Conservation (phyloP, 768 basidiomycete genomes). For the Mycena indigotica region DNA sequence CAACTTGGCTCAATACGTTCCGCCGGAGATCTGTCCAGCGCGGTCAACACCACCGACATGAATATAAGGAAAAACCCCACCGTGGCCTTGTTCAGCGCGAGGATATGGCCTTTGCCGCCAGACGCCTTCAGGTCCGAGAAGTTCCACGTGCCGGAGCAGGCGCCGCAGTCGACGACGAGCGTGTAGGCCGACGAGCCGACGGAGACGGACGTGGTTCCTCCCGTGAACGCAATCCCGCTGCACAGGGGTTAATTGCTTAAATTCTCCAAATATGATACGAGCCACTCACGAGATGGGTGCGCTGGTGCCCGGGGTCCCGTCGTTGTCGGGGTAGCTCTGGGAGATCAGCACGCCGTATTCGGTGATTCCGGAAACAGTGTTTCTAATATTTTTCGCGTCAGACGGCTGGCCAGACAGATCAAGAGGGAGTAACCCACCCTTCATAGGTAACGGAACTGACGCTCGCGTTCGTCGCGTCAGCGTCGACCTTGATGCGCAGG, state of each 20-base stretch:
- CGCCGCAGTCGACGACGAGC: constrained; percentile 45
- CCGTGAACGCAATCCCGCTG: constrained; percentile 38
- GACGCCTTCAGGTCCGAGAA: constrained; percentile 41
- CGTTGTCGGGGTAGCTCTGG: constrained; percentile 46
- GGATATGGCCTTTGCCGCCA: constrained; percentile 36
- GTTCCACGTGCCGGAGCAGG: constrained; percentile 48
- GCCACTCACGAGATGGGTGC: constrained; percentile 31
- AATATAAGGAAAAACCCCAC: neutral
- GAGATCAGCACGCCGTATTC: constrained; percentile 43
- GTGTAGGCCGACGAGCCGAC: constrained; percentile 36
- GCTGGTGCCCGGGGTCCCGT: constrained; percentile 47
- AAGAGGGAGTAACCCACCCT: neutral
- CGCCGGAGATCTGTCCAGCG: constrained; percentile 7
- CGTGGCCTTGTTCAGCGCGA: constrained; percentile 21
- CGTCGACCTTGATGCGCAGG: constrained; percentile 24
- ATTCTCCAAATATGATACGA: neutral
- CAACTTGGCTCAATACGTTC: constrained; percentile 9
- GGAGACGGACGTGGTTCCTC: constrained; percentile 33
- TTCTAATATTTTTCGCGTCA: neutral
- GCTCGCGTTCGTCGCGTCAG: constrained; percentile 15
- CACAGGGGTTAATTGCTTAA: neutral
- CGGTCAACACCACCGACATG: neutral
- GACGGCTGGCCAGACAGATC: neutral
- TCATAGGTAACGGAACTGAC: constrained; percentile 13
- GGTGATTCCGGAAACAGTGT: constrained; percentile 18